Conservation (phyloP, 2,329 filamentous ascomycete genomes). For the Penicillium sp. region DNA sequence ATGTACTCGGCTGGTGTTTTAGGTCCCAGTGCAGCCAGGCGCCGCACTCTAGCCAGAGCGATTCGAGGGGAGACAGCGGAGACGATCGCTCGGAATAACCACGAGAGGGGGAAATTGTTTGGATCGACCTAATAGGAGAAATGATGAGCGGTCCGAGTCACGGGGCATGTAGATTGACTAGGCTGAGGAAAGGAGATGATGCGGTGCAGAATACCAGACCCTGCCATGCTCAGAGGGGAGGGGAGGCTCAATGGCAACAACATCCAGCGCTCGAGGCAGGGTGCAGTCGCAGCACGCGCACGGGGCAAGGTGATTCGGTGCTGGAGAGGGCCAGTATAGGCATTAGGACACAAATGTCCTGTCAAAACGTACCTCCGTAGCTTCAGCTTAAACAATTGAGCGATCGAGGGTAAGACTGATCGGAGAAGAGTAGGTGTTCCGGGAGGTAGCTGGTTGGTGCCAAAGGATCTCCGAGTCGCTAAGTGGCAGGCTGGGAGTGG, state of each 20-base stretch:
- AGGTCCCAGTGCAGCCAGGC: conserved; percentile 37
- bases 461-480: conserved; percentile 43
- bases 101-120: conserved; percentile 31
- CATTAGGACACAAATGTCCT: neutral
- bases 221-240: neutral
- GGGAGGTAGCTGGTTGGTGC: conserved; percentile 24
- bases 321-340: conserved; percentile 9
- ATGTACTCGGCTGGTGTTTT: conserved; percentile 36
- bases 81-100: conserved; percentile 26
- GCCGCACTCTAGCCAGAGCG: conserved; percentile 39
- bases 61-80: conserved; percentile 22
- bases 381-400: conserved; percentile 21
- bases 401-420: conserved; percentile 4
- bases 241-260: conserved; percentile 17
- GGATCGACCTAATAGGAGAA: conserved; percentile 31
- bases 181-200: neutral
- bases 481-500: conserved; percentile 41
- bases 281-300: conserved; percentile 26
- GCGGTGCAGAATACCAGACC: neutral
- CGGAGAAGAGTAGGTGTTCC: conserved; percentile 16
- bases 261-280: conserved; percentile 8
- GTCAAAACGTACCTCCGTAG: conserved; percentile 19
- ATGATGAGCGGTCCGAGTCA: conserved; percentile 31
- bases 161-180: conserved; percentile 9
- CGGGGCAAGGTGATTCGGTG: conserved; percentile 20